phyloP scores from a whole-genome alignment of 2,329 filamentous ascomycete species.

The Scedosporium minutisporum region DNA sequence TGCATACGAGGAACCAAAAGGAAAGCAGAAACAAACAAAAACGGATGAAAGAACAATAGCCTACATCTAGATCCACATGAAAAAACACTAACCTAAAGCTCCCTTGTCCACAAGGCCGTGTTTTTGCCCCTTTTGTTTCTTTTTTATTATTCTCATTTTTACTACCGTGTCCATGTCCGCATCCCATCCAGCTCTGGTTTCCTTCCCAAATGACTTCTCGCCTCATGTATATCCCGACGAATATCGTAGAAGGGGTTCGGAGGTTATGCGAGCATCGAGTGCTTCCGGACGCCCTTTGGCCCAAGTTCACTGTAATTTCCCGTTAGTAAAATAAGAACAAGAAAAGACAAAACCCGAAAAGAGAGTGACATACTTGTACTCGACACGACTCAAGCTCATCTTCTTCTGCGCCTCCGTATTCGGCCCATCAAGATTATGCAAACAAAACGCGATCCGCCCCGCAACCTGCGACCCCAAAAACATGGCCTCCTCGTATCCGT shows the following conservation, averaged over 20 bases:
- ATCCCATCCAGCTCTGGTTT: too few relatives aligned
- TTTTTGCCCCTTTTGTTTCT: too few relatives aligned
- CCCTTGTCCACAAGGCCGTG: too few relatives aligned
- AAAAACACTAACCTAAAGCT: not conserved
- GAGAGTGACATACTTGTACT: conserved; percentile 45
- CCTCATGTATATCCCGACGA: not conserved
- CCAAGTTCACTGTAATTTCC: conserved; percentile 37
- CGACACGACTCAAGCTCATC: conserved; percentile 48
- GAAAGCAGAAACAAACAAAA: not conserved
- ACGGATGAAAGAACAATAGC: not conserved
- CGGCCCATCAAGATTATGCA: conserved; percentile 47
- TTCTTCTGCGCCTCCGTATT: conserved; percentile 41
- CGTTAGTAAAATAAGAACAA: conserved; percentile 9
- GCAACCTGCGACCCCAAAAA: conserved; percentile 85
- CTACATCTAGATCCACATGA: not conserved
- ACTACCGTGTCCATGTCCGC: too few relatives aligned
- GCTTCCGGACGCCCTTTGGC: conserved; percentile 42
- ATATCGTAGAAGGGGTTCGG: not conserved
- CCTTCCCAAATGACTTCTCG: too few relatives aligned
- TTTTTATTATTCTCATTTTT: too few relatives aligned
- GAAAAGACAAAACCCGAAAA: not conserved
- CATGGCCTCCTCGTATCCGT: conserved; percentile 67
- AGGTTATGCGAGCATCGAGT: conserved; percentile 40
- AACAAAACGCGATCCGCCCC: conserved; percentile 50
- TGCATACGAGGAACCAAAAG: not conserved